Base-by-base conservation (phyloP, 768 basidiomycete genomes). In the Plicaturopsis crispa region DNA sequence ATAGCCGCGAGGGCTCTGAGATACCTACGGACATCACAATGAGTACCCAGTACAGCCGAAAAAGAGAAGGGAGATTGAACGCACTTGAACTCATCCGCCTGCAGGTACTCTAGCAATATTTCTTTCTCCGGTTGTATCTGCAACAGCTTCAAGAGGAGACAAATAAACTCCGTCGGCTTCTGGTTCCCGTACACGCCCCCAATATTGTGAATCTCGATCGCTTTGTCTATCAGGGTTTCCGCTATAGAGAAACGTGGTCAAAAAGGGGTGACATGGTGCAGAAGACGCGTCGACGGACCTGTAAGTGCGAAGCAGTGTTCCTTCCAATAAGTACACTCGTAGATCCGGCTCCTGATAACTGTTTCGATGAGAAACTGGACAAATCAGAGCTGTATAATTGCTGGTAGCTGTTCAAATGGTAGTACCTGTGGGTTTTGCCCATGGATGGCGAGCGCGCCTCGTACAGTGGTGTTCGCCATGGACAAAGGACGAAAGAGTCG, bases 111-210 rank as follows among this genome's bases (percentile, higher is more conserved):
- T 1, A 98, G 66, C 36, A 98, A 56, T 38, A 99, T 97, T 62
- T 98, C 96, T 58, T 93, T 94, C 62, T 97, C 89, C 3, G 96
- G 96, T 55, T 98, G 96, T 35, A 99, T 81, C 62, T 97, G 94
- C 31, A 99, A 70, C 36, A 99, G 72, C 59, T 99, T 99, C 49
- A 98, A 68, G 34, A 93, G 75, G 30, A 99, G 70, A 53, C 86
- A 93, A 35, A 98, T 64, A 61, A 94, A 99, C 54, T 91, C 83
- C 3, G 93, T 98, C 0, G 96, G 96, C 33, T 82, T 76, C 49
- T 96, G 89, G 59, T 97, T 97, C 44, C 84, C 86, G 62, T 92
- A 93, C 7, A 97, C 93, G 11, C 96, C 96, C 7, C 96, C 96
- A 40, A 98, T 80, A 42, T 64, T 75, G 23, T 74, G 75, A 12